Conservation (phyloP, 2,329 filamentous ascomycete genomes). For the Colletotrichum limetticola region DNA sequence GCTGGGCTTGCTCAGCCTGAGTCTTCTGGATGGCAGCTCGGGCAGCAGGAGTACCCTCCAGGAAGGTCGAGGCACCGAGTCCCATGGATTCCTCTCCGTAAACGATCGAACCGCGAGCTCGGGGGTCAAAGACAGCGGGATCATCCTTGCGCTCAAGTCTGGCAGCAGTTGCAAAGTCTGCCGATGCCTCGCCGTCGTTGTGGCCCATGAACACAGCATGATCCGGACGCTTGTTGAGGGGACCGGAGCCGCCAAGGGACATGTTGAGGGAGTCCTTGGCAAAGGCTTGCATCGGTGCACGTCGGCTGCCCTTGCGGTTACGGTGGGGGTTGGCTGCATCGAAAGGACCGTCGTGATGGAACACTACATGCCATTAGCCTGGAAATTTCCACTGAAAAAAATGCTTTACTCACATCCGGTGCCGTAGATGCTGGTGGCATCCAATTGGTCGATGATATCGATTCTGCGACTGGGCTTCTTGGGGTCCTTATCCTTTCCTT, state of each 20-base stretch:
- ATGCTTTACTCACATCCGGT: conserved; percentile 76
- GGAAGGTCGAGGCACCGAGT: conserved; percentile 92
- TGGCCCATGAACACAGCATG: conserved; percentile 88
- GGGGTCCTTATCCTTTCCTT: conserved; percentile 58
- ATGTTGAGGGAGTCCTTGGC: conserved; percentile 94
- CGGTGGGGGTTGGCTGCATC: conserved; percentile 96
- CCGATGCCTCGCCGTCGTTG: conserved; percentile 84
- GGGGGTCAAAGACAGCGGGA: conserved; percentile 74
- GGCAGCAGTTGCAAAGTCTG: conserved; percentile 71
- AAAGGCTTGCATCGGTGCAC: conserved; percentile 96
- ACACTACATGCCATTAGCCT: conserved; percentile 66
- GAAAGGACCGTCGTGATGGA: conserved; percentile 97
- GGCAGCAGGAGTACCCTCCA: conserved; percentile 92
- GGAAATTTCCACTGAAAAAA: background rate
- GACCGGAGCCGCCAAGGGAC: conserved; percentile 86
- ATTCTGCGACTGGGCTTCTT: conserved; percentile 65
- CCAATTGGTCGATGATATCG: conserved; percentile 95
- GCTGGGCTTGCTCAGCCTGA: conserved; percentile 75
- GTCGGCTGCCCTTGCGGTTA: conserved; percentile 83
- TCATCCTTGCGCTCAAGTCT: conserved; percentile 47
- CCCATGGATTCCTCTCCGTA: conserved; percentile 88
- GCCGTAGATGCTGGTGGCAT: conserved; percentile 95
- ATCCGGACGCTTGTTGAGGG: conserved; percentile 83
- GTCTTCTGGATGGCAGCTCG: conserved; percentile 80
- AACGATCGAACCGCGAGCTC: conserved; percentile 74